Conservation (phyloP, 2,329 filamentous ascomycete genomes). For the Pestalotiopsis sp. region DNA sequence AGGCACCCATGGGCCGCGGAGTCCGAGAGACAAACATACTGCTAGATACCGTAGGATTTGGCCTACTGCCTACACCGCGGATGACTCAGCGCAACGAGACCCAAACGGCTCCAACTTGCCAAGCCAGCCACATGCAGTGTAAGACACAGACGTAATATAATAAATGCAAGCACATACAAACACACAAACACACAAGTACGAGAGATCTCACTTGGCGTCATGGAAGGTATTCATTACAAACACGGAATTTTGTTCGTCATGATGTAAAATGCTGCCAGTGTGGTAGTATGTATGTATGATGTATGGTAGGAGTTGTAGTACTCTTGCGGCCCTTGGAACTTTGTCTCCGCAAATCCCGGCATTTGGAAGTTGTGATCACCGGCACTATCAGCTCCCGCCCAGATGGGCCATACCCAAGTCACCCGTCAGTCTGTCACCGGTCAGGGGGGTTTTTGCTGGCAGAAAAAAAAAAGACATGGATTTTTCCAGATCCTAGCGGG, state of each 20-base stretch:
- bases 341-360: constrained; percentile 1
- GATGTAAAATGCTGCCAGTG: not conserved
- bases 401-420: not conserved
- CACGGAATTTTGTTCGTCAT: not conserved
- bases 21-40: too few species aligned
- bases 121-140: too few species aligned
- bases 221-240: too few species aligned
- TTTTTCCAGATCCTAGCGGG: not conserved
- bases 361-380: constrained; percentile 7
- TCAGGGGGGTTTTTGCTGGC: not conserved
- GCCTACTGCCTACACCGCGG: too few species aligned
- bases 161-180: too few species aligned
- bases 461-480: not conserved
- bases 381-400: constrained; percentile 8
- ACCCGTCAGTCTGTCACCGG: not conserved
- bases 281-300: not conserved
- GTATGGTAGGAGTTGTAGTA: not conserved
- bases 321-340: not conserved
- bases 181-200: too few species aligned
- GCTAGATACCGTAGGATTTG: too few species aligned
- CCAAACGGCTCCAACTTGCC: too few species aligned
- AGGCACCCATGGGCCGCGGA: too few species aligned
- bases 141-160: too few species aligned
- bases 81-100: too few species aligned
- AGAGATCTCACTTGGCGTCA: too few species aligned